A percentile compares a stretch with the other conserved stretches of the same genome.
Evolutionary conservation across 345 rosid species (phyloP).

Genomic region (Microthlaspi erraticum): DNA sequence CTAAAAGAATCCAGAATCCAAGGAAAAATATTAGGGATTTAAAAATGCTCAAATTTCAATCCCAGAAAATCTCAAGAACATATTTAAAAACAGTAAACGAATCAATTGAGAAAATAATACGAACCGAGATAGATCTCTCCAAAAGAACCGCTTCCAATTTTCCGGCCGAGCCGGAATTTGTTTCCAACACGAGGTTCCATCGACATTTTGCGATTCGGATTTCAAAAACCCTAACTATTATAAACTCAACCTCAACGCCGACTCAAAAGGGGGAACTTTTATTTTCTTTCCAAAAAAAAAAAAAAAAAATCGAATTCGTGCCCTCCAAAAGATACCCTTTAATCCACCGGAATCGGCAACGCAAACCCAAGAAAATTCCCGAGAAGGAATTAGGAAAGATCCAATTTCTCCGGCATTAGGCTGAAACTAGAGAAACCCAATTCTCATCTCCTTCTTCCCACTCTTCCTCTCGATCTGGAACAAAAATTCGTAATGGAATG

Average conservation of each 20-base stretch:
- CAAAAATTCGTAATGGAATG: conserved; percentile 27
- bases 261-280: conserved; percentile 9
- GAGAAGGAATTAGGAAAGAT: background rate
- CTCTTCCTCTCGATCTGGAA: conserved; percentile 24
- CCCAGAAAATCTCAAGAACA: conserved; percentile 15
- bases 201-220: conserved; percentile 18
- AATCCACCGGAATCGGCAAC: conserved; percentile 38
- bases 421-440: conserved; percentile 21
- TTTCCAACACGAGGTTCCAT: conserved; percentile 95
- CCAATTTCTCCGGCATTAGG: conserved; percentile 13
- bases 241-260: conserved; percentile 34
- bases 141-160: conserved; percentile 97
- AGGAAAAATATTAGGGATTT: background rate
- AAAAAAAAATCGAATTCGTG: background rate
- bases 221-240: conserved; percentile 42
- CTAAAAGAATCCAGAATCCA: conserved; percentile 45
- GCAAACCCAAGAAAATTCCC: conserved; percentile 30
- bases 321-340: conserved; percentile 11
- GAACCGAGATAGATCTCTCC: conserved; percentile 97
- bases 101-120: conserved; percentile 26
- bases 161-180: conserved; percentile 86
- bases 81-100: background rate
- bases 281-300: background rate
- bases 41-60: background rate
- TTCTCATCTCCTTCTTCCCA: conserved; percentile 12